Evolutionary conservation across 148 eudicot species (phyloP).

Genomic region (Limonium bicolor): DNA sequence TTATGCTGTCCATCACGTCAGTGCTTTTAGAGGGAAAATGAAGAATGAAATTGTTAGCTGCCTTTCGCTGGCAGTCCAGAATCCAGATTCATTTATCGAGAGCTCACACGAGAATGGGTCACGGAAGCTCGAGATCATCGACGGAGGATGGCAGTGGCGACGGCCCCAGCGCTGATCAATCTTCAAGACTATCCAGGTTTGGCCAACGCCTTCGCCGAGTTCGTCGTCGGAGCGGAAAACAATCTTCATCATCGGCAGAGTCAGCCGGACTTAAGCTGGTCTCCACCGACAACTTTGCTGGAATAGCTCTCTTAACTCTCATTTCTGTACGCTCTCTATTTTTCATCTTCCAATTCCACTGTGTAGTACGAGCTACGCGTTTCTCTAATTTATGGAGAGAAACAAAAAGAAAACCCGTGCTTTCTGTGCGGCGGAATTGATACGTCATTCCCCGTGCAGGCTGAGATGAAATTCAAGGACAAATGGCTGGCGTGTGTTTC

Average conservation of each 20-base stretch:
- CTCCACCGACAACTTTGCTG: constrained; percentile 55
- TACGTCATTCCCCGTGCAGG: constrained; percentile 18
- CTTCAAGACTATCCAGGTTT: constrained; percentile 23
- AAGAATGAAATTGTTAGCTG: too few species aligned
- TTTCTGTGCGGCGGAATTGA: constrained; percentile 3
- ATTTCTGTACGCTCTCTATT: constrained; percentile 20
- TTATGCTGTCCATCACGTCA: too few species aligned
- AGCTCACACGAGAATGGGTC: constrained; percentile 67
- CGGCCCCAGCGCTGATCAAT: constrained; percentile 9
- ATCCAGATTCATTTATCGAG: too few species aligned
- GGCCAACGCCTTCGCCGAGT: constrained; percentile 33
- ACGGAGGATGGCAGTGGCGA: constrained; percentile 4
- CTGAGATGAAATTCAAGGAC: constrained; percentile 84
- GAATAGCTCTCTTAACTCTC: constrained; percentile 67
- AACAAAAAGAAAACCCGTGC: too few species aligned
- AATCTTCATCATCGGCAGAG: neutral
- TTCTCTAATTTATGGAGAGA: too few species aligned
- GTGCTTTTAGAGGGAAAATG: too few species aligned
- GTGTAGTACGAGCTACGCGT: too few species aligned
- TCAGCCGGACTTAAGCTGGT: constrained; percentile 17
- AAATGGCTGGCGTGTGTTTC: constrained; percentile 89
- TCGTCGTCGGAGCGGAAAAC: constrained; percentile 11
- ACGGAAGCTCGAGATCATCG: constrained; percentile 27
- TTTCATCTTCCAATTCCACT: neutral
- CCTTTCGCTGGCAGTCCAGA: too few species aligned